A percentile compares a stretch with the other conserved stretches of the same genome.
phyloP scores from a whole-genome alignment of 306 rosid species.

The Prunus davidiana region DNA sequence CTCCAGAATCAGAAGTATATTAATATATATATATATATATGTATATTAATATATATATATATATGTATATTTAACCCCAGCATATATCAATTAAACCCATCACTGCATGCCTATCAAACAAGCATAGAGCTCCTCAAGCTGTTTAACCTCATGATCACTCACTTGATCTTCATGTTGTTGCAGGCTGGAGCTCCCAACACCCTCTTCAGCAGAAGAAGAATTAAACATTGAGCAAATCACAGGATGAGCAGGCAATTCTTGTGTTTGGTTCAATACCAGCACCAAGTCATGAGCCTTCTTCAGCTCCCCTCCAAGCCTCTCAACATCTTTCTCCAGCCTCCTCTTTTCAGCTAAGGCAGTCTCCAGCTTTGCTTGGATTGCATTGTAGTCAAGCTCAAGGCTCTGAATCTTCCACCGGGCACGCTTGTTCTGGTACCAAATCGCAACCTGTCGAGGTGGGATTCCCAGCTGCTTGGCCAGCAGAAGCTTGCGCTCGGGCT shows the following conservation, averaged over 20 bases:
- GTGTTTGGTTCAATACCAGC: constrained; percentile 18
- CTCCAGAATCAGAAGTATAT: not conserved
- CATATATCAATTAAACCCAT: not conserved
- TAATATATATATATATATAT: not conserved
- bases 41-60: too few species aligned
- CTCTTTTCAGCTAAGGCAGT: constrained; percentile 45
- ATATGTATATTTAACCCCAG: not conserved
- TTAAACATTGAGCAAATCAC: not conserved
- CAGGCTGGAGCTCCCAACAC: constrained; percentile 25
- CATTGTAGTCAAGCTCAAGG: constrained; percentile 44
- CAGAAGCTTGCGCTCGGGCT: constrained; percentile 41
- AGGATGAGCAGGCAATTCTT: not conserved
- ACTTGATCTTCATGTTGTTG: constrained; percentile 10
- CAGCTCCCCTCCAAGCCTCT: constrained; percentile 46
- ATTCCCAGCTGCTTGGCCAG: constrained; percentile 53
- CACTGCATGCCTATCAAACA: constrained; percentile 32
- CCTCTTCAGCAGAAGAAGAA: constrained; percentile 21
- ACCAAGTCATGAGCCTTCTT: constrained; percentile 36
- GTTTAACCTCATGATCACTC: constrained; percentile 25
- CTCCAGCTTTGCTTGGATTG: constrained; percentile 42
- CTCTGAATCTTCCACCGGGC: constrained; percentile 59
- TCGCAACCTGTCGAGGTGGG: constrained; percentile 53
- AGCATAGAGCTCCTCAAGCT: constrained; percentile 48
- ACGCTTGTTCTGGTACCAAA: constrained; percentile 73
- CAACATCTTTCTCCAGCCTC: constrained; percentile 51